Conservation (phyloP, 208 protist species). For the Crithidia thermophila region DNA sequence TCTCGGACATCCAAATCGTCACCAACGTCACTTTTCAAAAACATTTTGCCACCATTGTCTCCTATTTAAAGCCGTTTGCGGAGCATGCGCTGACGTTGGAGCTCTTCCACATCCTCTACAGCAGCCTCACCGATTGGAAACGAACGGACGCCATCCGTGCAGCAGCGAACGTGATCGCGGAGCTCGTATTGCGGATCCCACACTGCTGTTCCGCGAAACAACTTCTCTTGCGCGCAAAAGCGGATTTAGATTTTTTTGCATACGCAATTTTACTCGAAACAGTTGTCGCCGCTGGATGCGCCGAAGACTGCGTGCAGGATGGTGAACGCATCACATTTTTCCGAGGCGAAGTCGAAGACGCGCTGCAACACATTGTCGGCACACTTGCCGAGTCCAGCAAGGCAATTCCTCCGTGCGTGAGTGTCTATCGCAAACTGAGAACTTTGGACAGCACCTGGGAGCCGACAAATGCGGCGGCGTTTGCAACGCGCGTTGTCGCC, state of each 20-base stretch:
- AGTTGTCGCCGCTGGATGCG: neutral
- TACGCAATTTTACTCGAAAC: conserved; percentile 25
- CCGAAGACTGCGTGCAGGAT: neutral
- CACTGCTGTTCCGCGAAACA: neutral
- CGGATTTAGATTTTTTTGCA: conserved; percentile 10
- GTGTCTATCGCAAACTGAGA: conserved; percentile 19
- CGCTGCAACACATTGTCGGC: neutral
- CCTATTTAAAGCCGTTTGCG: conserved; percentile 16
- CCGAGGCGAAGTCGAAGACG: conserved; percentile 7
- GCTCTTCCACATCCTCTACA: conserved; percentile 22
- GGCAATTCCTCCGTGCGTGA: conserved; percentile 21
- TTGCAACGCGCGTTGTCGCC: neutral
- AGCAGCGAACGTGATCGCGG: neutral
- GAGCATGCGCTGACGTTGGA: conserved; percentile 25
- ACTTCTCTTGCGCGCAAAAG: conserved; percentile 13
- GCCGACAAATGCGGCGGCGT: neutral
- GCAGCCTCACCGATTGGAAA: conserved; percentile 23
- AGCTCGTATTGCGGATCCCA: neutral
- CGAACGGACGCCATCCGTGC: conserved; percentile 24
- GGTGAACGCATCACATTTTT: conserved; percentile 4
- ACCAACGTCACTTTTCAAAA: conserved; percentile 37
- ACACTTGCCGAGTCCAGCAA: neutral
- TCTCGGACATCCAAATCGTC: conserved; percentile 34
- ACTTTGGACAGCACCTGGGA: neutral
- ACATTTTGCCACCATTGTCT: conserved; percentile 29